Conservation (phyloP, 1,284 basidiomycete genomes). For the Malassezia sympodialis region DNA sequence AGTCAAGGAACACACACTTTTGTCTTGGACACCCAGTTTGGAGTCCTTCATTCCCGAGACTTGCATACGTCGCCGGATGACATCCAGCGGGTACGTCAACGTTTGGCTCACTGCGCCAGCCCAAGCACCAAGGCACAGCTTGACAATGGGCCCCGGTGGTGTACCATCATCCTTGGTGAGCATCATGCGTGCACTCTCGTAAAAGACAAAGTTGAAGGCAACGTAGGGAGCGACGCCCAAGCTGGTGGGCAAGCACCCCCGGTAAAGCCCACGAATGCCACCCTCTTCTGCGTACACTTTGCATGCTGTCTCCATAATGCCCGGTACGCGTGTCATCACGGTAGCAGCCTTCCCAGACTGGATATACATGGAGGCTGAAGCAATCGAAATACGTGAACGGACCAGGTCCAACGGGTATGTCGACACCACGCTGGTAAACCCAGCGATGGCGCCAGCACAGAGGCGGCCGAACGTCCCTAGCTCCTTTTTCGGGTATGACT, state of each 20-base stretch:
- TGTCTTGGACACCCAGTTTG: conserved; percentile 63
- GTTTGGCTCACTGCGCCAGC: conserved; percentile 71
- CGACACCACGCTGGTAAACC: conserved; percentile 76
- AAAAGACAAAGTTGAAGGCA: conserved; percentile 44
- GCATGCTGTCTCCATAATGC: conserved; percentile 75
- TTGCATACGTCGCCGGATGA: conserved; percentile 87
- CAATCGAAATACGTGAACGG: conserved; percentile 80
- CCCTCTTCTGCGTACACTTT: conserved; percentile 85
- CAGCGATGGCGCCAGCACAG: conserved; percentile 73
- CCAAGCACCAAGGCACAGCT: conserved; percentile 52
- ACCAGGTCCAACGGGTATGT: conserved; percentile 91
- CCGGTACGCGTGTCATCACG: conserved; percentile 51
- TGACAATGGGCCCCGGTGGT: conserved; percentile 27
- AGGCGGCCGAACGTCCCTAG: conserved; percentile 53
- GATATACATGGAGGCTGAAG: conserved; percentile 48
- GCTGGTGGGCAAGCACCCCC: conserved; percentile 75
- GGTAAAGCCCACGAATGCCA: conserved; percentile 72
- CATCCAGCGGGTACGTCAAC: conserved; percentile 89
- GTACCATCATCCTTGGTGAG: conserved; percentile 31
- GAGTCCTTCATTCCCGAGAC: conserved; percentile 70
- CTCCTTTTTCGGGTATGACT: conserved; percentile 4
- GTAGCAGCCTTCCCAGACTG: conserved; percentile 6
- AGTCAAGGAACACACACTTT: conserved; percentile 16
- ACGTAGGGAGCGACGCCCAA: conserved; percentile 88
- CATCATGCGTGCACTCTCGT: conserved; percentile 43